Evolutionary conservation across 495 filamentous ascomycete species (phyloP).

Genomic region (Pyrenula massariospora): DNA sequence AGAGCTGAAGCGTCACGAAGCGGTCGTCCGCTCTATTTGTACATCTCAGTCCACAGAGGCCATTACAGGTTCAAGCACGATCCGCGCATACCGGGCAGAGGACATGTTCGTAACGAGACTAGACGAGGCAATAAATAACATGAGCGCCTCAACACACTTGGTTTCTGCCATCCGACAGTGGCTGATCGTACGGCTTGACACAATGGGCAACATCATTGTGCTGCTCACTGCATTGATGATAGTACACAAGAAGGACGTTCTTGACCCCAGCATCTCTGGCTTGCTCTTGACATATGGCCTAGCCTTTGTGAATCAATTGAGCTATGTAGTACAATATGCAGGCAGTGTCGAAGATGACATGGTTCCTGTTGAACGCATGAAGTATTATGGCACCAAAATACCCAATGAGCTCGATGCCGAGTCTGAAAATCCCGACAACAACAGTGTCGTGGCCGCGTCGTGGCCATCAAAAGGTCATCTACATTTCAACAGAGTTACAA

Average conservation of each 20-base stretch:
- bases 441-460: background rate
- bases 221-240: conserved; percentile 28
- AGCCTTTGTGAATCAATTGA: conserved; percentile 20
- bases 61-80: conserved; percentile 50
- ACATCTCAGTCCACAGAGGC: conserved; percentile 56
- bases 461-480: background rate
- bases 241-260: conserved; percentile 9
- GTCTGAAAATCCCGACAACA: background rate
- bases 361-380: conserved; percentile 57
- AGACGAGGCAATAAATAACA: conserved; percentile 43
- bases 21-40: conserved; percentile 49
- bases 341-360: conserved; percentile 56
- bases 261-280: conserved; percentile 21
- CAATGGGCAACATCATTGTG: conserved; percentile 30
- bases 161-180: conserved; percentile 53
- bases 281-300: conserved; percentile 28
- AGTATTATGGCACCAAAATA: conserved; percentile 37
- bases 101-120: conserved; percentile 46
- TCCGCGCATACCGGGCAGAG: conserved; percentile 50
- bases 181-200: conserved; percentile 48
- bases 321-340: conserved; percentile 50
- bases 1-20: conserved; percentile 55
- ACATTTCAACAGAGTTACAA: background rate
- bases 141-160: conserved; percentile 42
- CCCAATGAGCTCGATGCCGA: background rate